Base-by-base conservation (phyloP, 225 moss, liverwort and hornwort species). In the Climacium dendroides region DNA sequence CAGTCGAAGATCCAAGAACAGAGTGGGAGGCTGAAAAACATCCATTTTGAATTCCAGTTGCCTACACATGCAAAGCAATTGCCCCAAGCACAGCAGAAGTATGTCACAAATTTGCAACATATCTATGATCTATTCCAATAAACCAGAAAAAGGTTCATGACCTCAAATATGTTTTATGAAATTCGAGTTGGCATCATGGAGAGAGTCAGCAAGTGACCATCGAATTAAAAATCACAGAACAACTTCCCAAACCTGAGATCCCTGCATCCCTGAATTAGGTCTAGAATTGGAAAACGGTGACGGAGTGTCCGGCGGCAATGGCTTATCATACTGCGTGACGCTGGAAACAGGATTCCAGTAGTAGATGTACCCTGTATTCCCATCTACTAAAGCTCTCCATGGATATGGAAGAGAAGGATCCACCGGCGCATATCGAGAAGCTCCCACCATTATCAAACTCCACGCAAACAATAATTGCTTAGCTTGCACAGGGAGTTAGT, bases 311-410 rank as follows among this genome's bases (percentile, higher is more conserved):
- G 89, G 90, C 53, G 94, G 90, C 78, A 81, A 79, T 58, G 97
- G 97, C 78, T 91, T 95, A 58, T 97, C 94, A 90, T 97, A 97
- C 85, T 97, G 97, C 37, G 97, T 97, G 58, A 97, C 77, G 73
- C 94, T 90, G 11, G 95, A 91, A 69, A 90, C 90, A 7, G 94
- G 95, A 85, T 96, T 97, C 97, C 97, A 97, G 79, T 92, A 97
- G 45, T 92, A 97, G 29, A 97, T 95, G 81, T 96, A 93, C n/a
- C 95, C 95, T 4, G 93, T 96, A 75, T 74, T 93, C 48, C 94
- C 92, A 89, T 97, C 97, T 8, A 97, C 93, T 54, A 97, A 90
- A 64, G 93, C 93, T 90, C 90, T 94, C 97, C 97, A 97, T 37
- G 97, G 96, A 57, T 89, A 82, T 29, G 97, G 95, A 78, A 97